Conservation (phyloP, 257 asterid species). For the Rhazya stricta region DNA sequence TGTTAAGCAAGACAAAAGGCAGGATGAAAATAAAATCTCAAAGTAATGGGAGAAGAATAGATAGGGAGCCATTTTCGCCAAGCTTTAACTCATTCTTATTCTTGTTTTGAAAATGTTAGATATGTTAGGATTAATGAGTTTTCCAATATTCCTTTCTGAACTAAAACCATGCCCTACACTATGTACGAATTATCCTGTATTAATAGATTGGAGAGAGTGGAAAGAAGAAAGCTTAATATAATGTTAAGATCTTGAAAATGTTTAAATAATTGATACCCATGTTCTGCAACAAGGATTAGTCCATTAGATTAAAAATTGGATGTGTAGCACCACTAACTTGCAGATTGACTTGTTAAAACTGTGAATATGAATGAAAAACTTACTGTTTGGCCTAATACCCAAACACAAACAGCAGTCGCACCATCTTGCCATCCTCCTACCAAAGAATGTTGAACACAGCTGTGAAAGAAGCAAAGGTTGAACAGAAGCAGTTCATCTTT, state of each 20-base stretch:
- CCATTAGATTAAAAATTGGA: background rate
- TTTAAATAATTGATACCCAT: background rate
- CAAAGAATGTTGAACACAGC: slow-evolving; percentile 20
- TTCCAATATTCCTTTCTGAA: background rate
- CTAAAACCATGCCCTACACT: background rate
- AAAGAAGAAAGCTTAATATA: background rate
- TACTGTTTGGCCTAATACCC: slow-evolving; percentile 82
- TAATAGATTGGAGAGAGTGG: background rate
- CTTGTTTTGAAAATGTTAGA: background rate
- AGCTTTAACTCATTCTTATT: background rate
- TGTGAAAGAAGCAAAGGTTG: background rate
- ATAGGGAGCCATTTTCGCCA: background rate
- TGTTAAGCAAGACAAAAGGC: background rate
- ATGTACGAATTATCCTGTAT: background rate
- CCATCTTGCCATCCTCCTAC: slow-evolving; percentile 98
- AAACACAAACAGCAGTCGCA: slow-evolving; percentile 86
- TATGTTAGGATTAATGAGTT: background rate
- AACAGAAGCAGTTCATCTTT: background rate
- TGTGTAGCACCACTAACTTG: background rate
- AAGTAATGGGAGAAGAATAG: background rate
- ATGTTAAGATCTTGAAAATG: no score
- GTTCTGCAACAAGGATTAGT: background rate
- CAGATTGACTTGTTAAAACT: background rate
- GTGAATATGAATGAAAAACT: slow-evolving; percentile 17
- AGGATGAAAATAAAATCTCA: background rate